These are phyloP conservation scores for Leishmania lainsoni DNA, from an alignment of 208 protist species.

Conservation along the genomic window DNA sequence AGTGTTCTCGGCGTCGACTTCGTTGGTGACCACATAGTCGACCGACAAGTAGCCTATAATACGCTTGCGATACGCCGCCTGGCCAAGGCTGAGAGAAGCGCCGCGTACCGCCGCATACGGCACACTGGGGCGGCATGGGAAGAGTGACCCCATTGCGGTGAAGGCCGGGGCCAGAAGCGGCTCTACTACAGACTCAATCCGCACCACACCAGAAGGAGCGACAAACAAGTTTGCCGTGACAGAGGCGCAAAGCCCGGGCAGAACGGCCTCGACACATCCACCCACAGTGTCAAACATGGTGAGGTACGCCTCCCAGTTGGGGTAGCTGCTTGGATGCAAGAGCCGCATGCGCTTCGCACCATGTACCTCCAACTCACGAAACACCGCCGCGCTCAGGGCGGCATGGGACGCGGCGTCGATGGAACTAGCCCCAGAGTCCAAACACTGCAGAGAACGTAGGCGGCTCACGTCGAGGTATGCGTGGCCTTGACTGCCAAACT, in stretches of 20 bases:
- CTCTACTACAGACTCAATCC: constrained; percentile 85
- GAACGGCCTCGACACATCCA: constrained; percentile 88
- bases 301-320: constrained; percentile 82
- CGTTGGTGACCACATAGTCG: constrained; percentile 74
- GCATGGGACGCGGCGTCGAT: neutral
- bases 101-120: constrained; percentile 67
- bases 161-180: constrained; percentile 88
- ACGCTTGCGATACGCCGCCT: constrained; percentile 74
- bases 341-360: constrained; percentile 75
- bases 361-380: constrained; percentile 73
- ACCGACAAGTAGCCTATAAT: constrained; percentile 91
- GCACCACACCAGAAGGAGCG: constrained; percentile 75
- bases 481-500: constrained; percentile 83
- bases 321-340: constrained; percentile 75
- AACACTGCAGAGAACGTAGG: constrained; percentile 52
- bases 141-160: constrained; percentile 75
- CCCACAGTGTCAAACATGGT: constrained; percentile 80
- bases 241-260: constrained; percentile 45
- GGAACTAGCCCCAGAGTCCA: neutral
- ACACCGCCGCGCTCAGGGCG: constrained; percentile 34
- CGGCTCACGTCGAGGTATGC: constrained; percentile 89
- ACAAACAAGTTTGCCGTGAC: constrained; percentile 89
- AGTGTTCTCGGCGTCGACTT: neutral
- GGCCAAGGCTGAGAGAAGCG: constrained; percentile 70
- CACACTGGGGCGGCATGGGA: constrained; percentile 54